Base-by-base conservation (phyloP, 164 flowering plant species). In the Akebia trifoliata region DNA sequence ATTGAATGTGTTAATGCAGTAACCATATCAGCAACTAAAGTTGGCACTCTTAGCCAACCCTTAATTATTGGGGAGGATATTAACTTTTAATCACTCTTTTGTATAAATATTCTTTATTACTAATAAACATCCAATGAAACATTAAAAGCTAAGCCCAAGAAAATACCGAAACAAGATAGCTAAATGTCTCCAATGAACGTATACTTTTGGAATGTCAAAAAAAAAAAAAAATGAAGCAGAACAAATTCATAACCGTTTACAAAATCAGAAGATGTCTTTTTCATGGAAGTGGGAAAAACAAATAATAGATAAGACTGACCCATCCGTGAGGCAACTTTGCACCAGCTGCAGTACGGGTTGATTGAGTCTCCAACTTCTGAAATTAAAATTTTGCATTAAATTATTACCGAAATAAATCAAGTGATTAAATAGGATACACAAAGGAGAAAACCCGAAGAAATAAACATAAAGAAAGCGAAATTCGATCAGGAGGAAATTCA, bases 311-410 rank as follows among this genome's bases (percentile, higher is more conserved):
- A 26, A 30, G 24, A 75, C 87, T 63, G 46, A 92, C 98, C 97
- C 98, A 93, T 77, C 94, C 97, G 56, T 74, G 69, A 57, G 88
- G 90, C 69, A 85, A 66, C 56, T 43, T 72, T 21, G 51, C 57
- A 14, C 15, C 35, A 24, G 70, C 62, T 30, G 36, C 22, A 15
- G 39, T 38, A 49, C 75, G 74, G 65, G 68, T 45, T 62, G 76
- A 50, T 49, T 55, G 60, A 37, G 48, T 38, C 55, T 72, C 81
- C 54, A 46, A 58, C 57, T 74, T 77, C 85, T 79, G 83, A 70
- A 74, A 73, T 47, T 28, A 21, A 58, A 69, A 66, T 34, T 42
- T 47, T 46, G 15, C 24, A 4, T 18, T n/a, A 43, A 67, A 25
- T 29, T 37, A 50, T 54, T 37, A 56, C 15, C 20, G 26, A 50